Conservation (phyloP, 108 stramenopile species). For the Craspedostauros australis region DNA sequence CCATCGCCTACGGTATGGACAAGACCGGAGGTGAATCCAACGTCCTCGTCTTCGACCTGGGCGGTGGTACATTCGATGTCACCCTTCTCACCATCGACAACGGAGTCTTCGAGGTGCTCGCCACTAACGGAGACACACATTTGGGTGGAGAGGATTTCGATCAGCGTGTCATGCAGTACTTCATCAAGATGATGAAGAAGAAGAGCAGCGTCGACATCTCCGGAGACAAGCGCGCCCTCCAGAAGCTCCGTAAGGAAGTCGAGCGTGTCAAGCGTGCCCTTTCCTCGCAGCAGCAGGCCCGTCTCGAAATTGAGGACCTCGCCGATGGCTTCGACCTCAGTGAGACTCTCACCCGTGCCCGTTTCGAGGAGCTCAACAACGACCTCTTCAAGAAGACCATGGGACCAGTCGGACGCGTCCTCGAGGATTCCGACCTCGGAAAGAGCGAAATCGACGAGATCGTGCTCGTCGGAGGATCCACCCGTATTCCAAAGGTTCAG, state of each 20-base stretch:
- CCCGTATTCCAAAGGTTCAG: constrained; percentile 96
- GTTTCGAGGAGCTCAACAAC: constrained; percentile 96
- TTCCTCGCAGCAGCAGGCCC: constrained; percentile 74
- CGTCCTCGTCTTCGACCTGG: constrained; percentile 96
- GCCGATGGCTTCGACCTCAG: constrained; percentile 77
- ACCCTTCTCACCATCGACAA: constrained; percentile 93
- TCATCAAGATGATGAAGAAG: constrained; percentile 83
- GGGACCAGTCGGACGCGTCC: constrained; percentile 86
- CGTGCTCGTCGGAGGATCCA: constrained; percentile 96
- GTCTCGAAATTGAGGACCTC: constrained; percentile 80
- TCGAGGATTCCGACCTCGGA: constrained; percentile 87
- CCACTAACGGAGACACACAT: constrained; percentile 88
- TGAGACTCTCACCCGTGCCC: constrained; percentile 89
- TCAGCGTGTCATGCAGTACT: constrained; percentile 92
- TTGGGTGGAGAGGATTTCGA: constrained; percentile 90
- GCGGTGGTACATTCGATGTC: constrained; percentile 97
- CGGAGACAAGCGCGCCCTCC: constrained; percentile 74
- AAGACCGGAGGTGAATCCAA: constrained; percentile 86
- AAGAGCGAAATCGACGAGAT: constrained; percentile 94
- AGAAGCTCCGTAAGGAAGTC: constrained; percentile 84
- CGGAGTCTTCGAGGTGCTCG: constrained; percentile 88
- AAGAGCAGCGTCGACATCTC: constrained; percentile 73
- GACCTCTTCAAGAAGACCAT: constrained; percentile 98
- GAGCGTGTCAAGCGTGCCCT: constrained; percentile 89
- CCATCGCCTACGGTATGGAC: constrained; percentile 96